phyloP scores from a whole-genome alignment of 2,329 filamentous ascomycete genomes.

The Pseudogymnoascus sp. region DNA sequence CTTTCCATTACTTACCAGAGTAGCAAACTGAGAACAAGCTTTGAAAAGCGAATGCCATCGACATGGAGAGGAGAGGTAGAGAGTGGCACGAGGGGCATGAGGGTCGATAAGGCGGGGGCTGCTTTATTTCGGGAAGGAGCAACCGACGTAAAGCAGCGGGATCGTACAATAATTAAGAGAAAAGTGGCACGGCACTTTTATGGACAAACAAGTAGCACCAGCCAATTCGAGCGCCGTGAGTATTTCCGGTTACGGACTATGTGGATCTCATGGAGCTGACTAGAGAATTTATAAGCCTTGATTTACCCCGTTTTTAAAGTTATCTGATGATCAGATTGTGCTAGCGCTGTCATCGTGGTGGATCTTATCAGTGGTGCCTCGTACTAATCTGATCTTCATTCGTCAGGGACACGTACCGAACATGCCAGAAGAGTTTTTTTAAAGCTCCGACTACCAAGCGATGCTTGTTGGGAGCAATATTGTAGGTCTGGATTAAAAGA shows the following conservation, averaged over 20 bases:
- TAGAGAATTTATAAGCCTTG: background rate
- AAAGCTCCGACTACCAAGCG: background rate
- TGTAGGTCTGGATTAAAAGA: background rate
- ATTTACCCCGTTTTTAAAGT: conserved; percentile 4
- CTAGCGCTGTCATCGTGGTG: background rate
- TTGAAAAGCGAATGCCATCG: background rate
- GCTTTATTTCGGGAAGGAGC: background rate
- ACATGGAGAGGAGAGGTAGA: background rate
- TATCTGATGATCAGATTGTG: conserved; percentile 1
- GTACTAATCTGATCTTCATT: background rate
- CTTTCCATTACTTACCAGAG: background rate
- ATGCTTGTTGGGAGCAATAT: background rate
- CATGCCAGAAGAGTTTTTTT: background rate
- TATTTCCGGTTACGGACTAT: background rate
- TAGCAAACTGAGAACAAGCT: background rate
- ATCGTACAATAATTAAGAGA: background rate
- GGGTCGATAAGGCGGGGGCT: background rate
- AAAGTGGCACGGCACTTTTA: background rate
- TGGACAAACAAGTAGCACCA: background rate
- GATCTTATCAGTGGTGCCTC: background rate
- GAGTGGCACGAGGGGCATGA: background rate
- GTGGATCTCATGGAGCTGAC: background rate
- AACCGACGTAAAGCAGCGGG: background rate
- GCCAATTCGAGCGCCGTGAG: background rate
- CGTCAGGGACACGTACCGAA: background rate